Percentiles rank a stretch among this genome's conserved stretches.
These are phyloP conservation scores for Annona squamosa DNA, from an alignment of 164 flowering plant genomes.

Conservation along the genomic window DNA sequence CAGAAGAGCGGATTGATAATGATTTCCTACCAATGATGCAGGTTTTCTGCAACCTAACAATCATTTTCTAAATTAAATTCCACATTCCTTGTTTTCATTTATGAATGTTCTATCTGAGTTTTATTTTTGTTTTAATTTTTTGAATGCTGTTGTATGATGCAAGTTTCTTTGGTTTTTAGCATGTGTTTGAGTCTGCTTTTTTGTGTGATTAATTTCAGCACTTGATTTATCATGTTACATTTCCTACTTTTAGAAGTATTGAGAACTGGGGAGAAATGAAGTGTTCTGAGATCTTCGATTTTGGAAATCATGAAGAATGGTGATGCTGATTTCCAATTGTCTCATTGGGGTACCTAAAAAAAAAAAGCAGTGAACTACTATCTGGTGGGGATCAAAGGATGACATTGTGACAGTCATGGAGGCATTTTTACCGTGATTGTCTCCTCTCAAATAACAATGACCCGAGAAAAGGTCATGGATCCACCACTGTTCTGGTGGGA, in stretches of 20 bases:
- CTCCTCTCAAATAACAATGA: background rate
- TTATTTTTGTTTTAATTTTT: background rate
- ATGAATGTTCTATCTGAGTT: background rate
- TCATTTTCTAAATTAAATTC: conserved; percentile 20
- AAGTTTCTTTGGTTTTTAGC: background rate
- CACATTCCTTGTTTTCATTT: conserved; percentile 1
- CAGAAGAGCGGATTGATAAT: conserved; percentile 11
- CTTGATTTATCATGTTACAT: background rate
- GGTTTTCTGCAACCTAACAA: conserved; percentile 8
- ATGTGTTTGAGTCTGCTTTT: background rate
- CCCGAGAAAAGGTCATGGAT: background rate
- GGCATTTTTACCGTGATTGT: background rate
- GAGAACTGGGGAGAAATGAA: background rate
- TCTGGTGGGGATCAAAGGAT: background rate
- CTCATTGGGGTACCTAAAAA: background rate
- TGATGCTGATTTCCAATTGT: background rate
- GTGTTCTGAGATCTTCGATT: background rate
- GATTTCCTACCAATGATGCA: conserved; percentile 7
- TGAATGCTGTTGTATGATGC: background rate
- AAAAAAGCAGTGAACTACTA: background rate
- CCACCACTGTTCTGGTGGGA: background rate
- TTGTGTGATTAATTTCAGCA: background rate
- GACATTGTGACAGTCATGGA: background rate
- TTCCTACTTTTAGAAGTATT: background rate
- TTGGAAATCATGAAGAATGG: background rate